Evolutionary conservation across 257 asterid species (phyloP).

Genomic region (Penstemon barbatus): DNA sequence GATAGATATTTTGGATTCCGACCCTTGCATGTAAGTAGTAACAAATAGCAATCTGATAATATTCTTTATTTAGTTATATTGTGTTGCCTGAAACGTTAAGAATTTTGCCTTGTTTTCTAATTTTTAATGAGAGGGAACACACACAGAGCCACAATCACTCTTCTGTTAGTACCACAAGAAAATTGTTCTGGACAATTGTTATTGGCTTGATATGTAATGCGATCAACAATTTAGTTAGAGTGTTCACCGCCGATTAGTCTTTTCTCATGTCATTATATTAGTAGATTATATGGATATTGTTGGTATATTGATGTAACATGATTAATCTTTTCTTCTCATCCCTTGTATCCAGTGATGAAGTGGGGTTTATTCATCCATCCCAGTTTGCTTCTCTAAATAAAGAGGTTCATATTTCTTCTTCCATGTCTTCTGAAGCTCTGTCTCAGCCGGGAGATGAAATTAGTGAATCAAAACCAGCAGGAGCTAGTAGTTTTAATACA

Average conservation of each 20-base stretch:
- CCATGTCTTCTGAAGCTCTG: slow-evolving; percentile 26
- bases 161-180: slow-evolving; percentile 3
- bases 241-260: neutral
- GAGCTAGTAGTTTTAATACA: slow-evolving; percentile 28
- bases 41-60: neutral
- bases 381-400: slow-evolving; percentile 59
- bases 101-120: neutral
- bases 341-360: slow-evolving; percentile 64
- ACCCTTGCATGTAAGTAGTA: slow-evolving; percentile 59
- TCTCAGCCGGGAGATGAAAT: slow-evolving; percentile 28
- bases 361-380: slow-evolving; percentile 87
- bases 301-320: slow-evolving; percentile 8
- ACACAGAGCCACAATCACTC: neutral
- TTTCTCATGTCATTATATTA: slow-evolving; percentile 2
- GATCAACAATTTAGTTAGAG: slow-evolving; percentile 5
- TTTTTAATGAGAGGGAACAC: neutral
- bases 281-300: neutral
- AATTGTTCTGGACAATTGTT: neutral
- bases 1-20: slow-evolving; percentile 60
- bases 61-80: neutral
- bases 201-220: slow-evolving; percentile 3
- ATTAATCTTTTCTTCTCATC: slow-evolving; percentile 14
- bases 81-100: neutral
- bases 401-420: slow-evolving; percentile 35
- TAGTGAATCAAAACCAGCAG: slow-evolving; percentile 24